A percentile compares a stretch with the other conserved stretches of the same genome.
phyloP scores from a whole-genome alignment of 768 basidiomycete genomes.

The Paxillus involutus region DNA sequence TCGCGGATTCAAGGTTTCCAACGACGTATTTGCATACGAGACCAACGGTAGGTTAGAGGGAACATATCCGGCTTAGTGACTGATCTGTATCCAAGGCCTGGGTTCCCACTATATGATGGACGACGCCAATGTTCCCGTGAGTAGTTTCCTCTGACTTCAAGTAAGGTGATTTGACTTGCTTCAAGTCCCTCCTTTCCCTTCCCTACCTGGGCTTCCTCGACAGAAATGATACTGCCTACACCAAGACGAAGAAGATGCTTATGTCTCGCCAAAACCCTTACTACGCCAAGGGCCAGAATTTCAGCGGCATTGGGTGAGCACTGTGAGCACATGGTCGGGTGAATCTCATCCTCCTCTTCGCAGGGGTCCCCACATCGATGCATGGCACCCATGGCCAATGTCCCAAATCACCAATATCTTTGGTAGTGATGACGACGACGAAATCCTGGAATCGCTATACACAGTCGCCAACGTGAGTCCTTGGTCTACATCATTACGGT shows the following conservation, averaged over 20 bases:
- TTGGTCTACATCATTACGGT: background rate
- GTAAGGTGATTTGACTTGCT: background rate
- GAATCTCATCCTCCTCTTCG: constrained; percentile 1
- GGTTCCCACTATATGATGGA: constrained; percentile 80
- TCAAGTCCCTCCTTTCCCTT: constrained; percentile 70
- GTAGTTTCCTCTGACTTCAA: constrained; percentile 17
- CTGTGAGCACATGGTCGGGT: background rate
- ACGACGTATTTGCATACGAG: constrained; percentile 76
- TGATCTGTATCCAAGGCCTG: constrained; percentile 41
- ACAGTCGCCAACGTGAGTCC: constrained; percentile 63
- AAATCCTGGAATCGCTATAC: constrained; percentile 63
- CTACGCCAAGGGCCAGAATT: constrained; percentile 58
- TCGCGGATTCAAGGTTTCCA: constrained; percentile 44
- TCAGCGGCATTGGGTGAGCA: constrained; percentile 68
- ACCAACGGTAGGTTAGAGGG: constrained; percentile 52
- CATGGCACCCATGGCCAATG: constrained; percentile 84
- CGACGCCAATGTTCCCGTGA: constrained; percentile 80
- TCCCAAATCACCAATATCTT: constrained; percentile 74
- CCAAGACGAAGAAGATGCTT: constrained; percentile 61
- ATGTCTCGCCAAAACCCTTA: constrained; percentile 71
- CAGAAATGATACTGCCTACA: constrained; percentile 55
- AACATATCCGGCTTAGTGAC: background rate
- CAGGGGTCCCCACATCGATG: constrained; percentile 74
- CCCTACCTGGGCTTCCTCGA: constrained; percentile 79
- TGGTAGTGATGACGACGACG: constrained; percentile 69